Conservation (phyloP, 495 filamentous ascomycete genomes). For the Pseudotulostoma volvatum region DNA sequence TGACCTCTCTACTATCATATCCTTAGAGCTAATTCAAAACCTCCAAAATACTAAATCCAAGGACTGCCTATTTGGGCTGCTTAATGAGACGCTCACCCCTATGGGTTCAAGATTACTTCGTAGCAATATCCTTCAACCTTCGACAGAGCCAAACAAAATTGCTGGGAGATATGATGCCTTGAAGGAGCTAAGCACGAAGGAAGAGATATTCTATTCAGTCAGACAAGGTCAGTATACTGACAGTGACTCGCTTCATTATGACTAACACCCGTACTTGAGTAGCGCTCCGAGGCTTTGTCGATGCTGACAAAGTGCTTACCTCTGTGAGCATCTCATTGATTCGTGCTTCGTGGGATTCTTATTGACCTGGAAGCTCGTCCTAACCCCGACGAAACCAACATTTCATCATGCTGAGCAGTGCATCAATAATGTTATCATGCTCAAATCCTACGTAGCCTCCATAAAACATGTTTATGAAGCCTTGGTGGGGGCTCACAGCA, state of each 20-base stretch:
- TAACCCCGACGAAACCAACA: constrained; percentile 46
- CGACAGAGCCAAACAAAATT: constrained; percentile 47
- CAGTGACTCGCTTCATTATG: not conserved
- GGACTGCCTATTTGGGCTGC: constrained; percentile 62
- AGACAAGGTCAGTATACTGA: constrained; percentile 35
- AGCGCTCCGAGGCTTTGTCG: constrained; percentile 60
- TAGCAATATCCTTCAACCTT: constrained; percentile 78
- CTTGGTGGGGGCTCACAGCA: constrained; percentile 46
- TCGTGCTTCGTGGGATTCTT: not conserved
- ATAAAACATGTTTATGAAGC: constrained; percentile 53
- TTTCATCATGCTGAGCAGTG: constrained; percentile 57
- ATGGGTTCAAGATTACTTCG: constrained; percentile 74
- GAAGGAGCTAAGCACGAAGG: constrained; percentile 65
- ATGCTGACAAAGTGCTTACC: constrained; percentile 23
- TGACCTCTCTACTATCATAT: constrained; percentile 68
- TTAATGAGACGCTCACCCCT: constrained; percentile 73
- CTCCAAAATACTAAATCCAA: constrained; percentile 56
- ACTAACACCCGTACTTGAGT: constrained; percentile 5
- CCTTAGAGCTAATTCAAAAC: constrained; percentile 84
- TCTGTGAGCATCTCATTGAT: constrained; percentile 11
- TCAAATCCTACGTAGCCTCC: constrained; percentile 64
- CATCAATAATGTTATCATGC: constrained; percentile 70
- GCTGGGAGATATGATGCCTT: constrained; percentile 63
- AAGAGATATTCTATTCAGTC: constrained; percentile 73
- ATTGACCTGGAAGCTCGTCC: constrained; percentile 40